Evolutionary conservation across 495 filamentous ascomycete species (phyloP).

Genomic region (Viridothelium virens): DNA sequence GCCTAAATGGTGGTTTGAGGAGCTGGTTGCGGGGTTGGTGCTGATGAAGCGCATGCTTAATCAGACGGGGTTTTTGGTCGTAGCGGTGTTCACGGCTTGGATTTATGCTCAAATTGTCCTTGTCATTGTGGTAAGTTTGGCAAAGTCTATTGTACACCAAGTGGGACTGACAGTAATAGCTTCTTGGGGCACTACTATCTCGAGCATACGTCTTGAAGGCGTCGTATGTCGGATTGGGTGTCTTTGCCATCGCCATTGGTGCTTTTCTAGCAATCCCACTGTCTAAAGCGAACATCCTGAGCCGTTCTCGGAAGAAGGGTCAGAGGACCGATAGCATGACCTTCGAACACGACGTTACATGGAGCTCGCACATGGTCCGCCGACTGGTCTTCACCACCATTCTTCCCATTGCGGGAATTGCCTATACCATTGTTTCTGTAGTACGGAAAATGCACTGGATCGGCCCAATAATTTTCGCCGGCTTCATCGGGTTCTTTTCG

Average conservation of each 20-base stretch:
- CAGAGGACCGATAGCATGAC: slow-evolving; percentile 53
- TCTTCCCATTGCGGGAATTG: slow-evolving; percentile 56
- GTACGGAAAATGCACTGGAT: slow-evolving; percentile 51
- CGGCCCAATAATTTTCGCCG: slow-evolving; percentile 59
- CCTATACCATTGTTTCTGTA: slow-evolving; percentile 55
- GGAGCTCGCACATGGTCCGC: slow-evolving; percentile 61
- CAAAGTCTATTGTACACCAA: slow-evolving; percentile 6
- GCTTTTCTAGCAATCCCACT: slow-evolving; percentile 61
- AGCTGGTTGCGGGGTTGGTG: slow-evolving; percentile 61
- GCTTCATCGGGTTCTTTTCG: slow-evolving; percentile 57
- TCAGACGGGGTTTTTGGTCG: slow-evolving; percentile 62
- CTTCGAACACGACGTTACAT: slow-evolving; percentile 44
- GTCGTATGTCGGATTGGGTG: slow-evolving; percentile 54
- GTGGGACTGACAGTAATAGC: slow-evolving; percentile 35
- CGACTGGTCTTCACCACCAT: slow-evolving; percentile 55
- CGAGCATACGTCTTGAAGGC: slow-evolving; percentile 54
- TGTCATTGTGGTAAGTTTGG: slow-evolving; percentile 48
- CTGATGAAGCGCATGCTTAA: slow-evolving; percentile 58
- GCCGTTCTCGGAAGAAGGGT: slow-evolving; percentile 48
- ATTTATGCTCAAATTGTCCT: slow-evolving; percentile 66
- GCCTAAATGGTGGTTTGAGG: slow-evolving; percentile 66
- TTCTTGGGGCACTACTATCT: slow-evolving; percentile 59
- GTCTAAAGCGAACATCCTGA: slow-evolving; percentile 61
- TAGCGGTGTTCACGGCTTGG: slow-evolving; percentile 66
- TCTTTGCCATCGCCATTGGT: slow-evolving; percentile 56